These are phyloP conservation scores for Ophiostoma angusticollis DNA, from an alignment of 2,329 filamentous ascomycete genomes.

Conservation along the genomic window DNA sequence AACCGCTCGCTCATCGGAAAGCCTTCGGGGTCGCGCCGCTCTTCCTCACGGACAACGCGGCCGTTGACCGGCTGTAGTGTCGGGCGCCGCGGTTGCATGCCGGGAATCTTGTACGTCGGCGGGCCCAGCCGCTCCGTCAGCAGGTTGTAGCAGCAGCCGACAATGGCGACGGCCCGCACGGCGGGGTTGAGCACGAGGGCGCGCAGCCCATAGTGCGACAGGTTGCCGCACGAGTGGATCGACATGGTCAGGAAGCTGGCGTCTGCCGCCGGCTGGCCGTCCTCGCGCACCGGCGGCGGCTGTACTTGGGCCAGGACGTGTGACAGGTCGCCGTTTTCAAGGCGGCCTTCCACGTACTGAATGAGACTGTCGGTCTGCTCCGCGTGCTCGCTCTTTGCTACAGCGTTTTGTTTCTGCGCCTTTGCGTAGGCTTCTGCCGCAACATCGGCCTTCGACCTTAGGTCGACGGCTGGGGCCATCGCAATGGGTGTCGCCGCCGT, in stretches of 20 bases:
- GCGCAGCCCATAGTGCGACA: conserved; percentile 87
- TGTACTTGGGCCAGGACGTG: conserved; percentile 52
- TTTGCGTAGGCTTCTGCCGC: conserved; percentile 5
- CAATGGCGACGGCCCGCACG: conserved; percentile 83
- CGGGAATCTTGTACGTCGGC: conserved; percentile 72
- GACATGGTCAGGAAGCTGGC: conserved; percentile 70
- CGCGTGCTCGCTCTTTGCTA: too few relatives aligned
- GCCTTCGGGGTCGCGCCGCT: conserved; percentile 71
- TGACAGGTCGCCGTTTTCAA: conserved; percentile 60
- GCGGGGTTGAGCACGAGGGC: conserved; percentile 73
- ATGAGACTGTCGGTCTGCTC: conserved; percentile 54
- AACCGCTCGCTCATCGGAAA: conserved; percentile 82
- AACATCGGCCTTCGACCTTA: conserved; percentile 9
- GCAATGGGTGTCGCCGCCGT: conserved; percentile 10
- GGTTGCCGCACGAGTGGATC: conserved; percentile 92
- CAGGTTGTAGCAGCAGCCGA: conserved; percentile 97
- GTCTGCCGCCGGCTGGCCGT: conserved; percentile 20
- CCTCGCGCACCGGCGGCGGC: conserved; percentile 43
- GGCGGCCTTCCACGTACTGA: conserved; percentile 62
- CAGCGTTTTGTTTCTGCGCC: conserved; percentile 15
- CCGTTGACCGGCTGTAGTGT: conserved; percentile 53
- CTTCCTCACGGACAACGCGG: conserved; percentile 54
- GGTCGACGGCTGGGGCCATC: conserved; percentile 6
- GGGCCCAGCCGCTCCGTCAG: conserved; percentile 81
- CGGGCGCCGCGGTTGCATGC: conserved; percentile 48